Percentiles rank a stretch among this genome's conserved stretches.
Evolutionary conservation across 257 asterid species (phyloP).

Genomic region (Scutellaria minor): DNA sequence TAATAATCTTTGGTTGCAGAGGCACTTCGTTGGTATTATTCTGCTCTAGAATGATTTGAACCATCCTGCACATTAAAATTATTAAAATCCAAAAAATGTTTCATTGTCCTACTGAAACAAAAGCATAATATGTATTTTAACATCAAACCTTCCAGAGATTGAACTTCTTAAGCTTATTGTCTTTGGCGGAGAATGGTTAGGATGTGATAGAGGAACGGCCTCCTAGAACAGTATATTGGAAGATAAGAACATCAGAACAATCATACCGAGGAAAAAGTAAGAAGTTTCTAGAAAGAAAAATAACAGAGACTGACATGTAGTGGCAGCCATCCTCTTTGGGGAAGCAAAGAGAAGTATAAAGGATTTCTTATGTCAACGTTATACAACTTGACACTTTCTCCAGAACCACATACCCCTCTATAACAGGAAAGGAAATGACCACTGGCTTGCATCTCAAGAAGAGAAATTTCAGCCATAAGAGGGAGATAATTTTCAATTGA

Average conservation of each 20-base stretch:
- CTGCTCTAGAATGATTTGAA: conserved; percentile 87
- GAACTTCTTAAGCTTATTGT: conserved; percentile 87
- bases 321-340: conserved; percentile 96
- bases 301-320: conserved; percentile 60
- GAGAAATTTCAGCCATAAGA: conserved; percentile 81
- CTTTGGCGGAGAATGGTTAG: conserved; percentile 65
- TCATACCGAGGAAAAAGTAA: conserved; percentile 21
- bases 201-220: conserved; percentile 85
- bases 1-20: conserved; percentile 64
- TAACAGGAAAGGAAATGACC: conserved; percentile 82
- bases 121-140: conserved; percentile 16
- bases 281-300: conserved; percentile 3
- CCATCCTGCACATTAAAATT: conserved; percentile 64
- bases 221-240: conserved; percentile 55
- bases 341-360: conserved; percentile 81
- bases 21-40: conserved; percentile 59
- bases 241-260: conserved; percentile 32
- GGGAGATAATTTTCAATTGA: conserved; percentile 84
- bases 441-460: conserved; percentile 84
- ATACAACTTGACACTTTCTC: conserved; percentile 75
- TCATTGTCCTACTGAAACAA: conserved; percentile 15
- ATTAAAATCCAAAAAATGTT: conserved; percentile 19
- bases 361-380: conserved; percentile 85
- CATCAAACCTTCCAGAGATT: conserved; percentile 88
- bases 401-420: conserved; percentile 80